Evolutionary conservation across 768 basidiomycete genomes (phyloP), one percentile per base, ranked within the genome.

Genomic region (Porphyrellus cyaneotinctus): DNA sequence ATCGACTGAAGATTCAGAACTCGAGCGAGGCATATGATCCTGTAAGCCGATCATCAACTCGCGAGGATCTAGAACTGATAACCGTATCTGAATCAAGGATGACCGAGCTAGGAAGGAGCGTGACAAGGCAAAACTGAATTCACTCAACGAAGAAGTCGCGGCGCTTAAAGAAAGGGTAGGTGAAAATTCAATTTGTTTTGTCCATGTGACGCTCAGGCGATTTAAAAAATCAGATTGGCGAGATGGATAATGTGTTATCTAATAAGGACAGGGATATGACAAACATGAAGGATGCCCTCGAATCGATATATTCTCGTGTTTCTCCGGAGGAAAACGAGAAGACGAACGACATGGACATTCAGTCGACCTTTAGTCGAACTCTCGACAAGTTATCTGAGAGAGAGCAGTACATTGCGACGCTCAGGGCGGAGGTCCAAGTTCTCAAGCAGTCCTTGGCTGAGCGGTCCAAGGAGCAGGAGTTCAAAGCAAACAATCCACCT

Each of bases 271-370:
- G 91, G 63, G 88, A 93, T 51, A 76, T 87, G 31, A 58, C 78
- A 0, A 89, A 86, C 60, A 77, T 94, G 35, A 91, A 91, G 63
- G 84, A 87, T 14, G 88, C 91, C n/a, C 74, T 97, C 33, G 90
- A 93, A 67, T 87, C 88, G 8, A 87, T 95, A 6, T 91, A 91
- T 67, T 84, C 84, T 12, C 79, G 88, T n/a, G 87, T 94, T 65
- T 75, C 78, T 6, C 74, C 79, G 6, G 70, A 79, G 39, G 77
- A 79, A 45, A 75, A 75, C 23, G 64, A 60, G 22, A 76, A 74
- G 39, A 75, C 67, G 43, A 69, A 75, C 0, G 81, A 82, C 44
- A 64, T 85, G 43, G 87, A 91, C 59, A 78, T 87, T 3, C 80
- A 85, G 49, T 61, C 75, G 13, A 85, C 95, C 57, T 89, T 84